Conservation (phyloP, 2,329 filamentous ascomycete species). For the Fusarium hostae region DNA sequence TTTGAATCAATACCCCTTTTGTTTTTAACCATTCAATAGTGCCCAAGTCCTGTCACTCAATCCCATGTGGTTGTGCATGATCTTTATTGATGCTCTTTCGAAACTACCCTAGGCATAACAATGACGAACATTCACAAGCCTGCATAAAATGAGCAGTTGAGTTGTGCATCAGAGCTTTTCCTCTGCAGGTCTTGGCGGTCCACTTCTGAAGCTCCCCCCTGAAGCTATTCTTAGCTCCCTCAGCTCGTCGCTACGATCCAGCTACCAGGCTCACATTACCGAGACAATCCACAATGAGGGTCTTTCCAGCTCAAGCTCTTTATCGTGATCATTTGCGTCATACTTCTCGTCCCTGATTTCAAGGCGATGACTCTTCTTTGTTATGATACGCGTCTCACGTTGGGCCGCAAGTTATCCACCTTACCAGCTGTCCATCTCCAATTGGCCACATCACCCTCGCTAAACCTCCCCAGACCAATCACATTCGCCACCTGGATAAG, state of each 20-base stretch:
- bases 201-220: conserved; percentile 2
- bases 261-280: background rate
- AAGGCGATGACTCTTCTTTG: conserved; percentile 6
- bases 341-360: background rate
- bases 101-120: background rate
- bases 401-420: conserved; percentile 24
- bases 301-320: background rate
- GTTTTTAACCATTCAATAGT: rapidly evolving
- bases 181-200: background rate
- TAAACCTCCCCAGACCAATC: background rate
- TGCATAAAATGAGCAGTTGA: background rate
- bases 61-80: no score
- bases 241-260: background rate
- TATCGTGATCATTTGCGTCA: conserved; percentile 4
- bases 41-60: background rate
- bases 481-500: background rate
- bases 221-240: background rate
- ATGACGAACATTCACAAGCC: background rate
- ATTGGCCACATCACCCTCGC: background rate
- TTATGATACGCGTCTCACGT: conserved; percentile 18
- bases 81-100: background rate
- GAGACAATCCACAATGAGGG: conserved; percentile 1
- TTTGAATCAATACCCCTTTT: rapidly evolving
- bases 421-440: conserved; percentile 22
- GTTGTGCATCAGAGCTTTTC: background rate